Evolutionary conservation across 208 protist genomes (phyloP).

Genomic region (Kentomonas sorsogonicus): DNA sequence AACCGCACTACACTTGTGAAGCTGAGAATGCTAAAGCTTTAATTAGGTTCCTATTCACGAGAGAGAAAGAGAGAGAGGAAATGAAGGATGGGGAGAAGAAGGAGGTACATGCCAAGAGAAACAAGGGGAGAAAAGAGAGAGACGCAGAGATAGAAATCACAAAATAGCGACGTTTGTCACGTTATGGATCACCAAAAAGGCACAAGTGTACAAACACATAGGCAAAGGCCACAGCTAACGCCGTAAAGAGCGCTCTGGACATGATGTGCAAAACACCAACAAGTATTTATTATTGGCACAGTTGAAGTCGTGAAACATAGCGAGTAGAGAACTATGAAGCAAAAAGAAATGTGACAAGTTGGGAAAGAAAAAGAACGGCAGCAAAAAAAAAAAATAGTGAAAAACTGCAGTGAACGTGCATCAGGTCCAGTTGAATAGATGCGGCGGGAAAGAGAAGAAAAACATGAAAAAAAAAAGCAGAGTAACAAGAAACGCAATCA

Average conservation of each 20-base stretch:
- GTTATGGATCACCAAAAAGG: not conserved
- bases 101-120: not conserved
- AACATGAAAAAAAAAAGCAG: slow-evolving; percentile 1
- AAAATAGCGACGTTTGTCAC: not conserved
- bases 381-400: slow-evolving; percentile 8
- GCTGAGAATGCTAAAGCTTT: no score
- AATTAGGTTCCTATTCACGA: no score
- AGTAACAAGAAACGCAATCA: not conserved
- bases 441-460: not conserved
- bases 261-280: no score
- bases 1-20: no score
- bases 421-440: no score
- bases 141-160: not conserved
- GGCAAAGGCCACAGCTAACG: not conserved
- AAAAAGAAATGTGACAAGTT: no score
- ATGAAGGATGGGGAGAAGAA: not conserved
- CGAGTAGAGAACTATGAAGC: no score
- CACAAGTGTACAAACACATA: not conserved
- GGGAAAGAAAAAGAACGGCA: slow-evolving; percentile 4
- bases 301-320: no score
- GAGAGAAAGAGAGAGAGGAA: slow-evolving; percentile 8
- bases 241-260: no score
- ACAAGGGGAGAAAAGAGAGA: not conserved
- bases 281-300: no score
- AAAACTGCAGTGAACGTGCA: not conserved